Percentiles rank a stretch among this genome's conserved stretches.
Conservation (phyloP, 192 early-diverging fungal species). For the Coemansia sp. region DNA sequence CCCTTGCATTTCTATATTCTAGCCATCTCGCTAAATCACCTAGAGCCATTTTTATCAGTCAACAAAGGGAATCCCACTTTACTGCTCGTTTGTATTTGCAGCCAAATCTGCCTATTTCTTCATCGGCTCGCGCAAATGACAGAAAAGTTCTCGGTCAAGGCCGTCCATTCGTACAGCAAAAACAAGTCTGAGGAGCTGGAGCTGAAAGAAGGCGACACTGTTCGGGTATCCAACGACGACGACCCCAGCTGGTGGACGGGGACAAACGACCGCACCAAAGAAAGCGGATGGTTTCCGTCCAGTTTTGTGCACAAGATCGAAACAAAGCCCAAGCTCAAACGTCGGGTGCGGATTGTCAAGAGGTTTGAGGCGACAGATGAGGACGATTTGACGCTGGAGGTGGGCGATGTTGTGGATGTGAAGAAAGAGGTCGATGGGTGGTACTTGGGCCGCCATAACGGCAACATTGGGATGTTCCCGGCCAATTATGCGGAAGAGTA, state of each 20-base stretch:
- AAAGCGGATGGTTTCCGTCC: conserved; percentile 50
- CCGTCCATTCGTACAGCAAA: conserved; percentile 39
- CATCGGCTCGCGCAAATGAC: conserved; percentile 18
- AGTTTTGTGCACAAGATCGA: conserved; percentile 43
- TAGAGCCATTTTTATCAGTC: neutral
- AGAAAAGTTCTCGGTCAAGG: conserved; percentile 37
- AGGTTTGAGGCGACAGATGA: conserved; percentile 60
- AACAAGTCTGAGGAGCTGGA: conserved; percentile 48
- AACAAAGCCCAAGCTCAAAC: conserved; percentile 24
- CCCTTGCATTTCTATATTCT: conserved; percentile 11
- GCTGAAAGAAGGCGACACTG: conserved; percentile 36
- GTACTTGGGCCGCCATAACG: conserved; percentile 66
- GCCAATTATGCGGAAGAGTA: conserved; percentile 53
- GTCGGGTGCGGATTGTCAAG: conserved; percentile 28
- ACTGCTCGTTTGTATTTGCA: neutral
- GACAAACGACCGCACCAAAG: conserved; percentile 30
- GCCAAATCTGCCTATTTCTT: neutral
- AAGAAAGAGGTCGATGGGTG: conserved; percentile 63
- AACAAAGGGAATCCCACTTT: neutral
- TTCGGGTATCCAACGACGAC: conserved; percentile 36
- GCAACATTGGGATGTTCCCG: conserved; percentile 66
- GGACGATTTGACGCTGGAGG: conserved; percentile 62
- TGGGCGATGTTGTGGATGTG: conserved; percentile 61
- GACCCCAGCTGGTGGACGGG: conserved; percentile 48
- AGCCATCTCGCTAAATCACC: neutral